Evolutionary conservation across 1,284 basidiomycete species (phyloP), one percentile per base, ranked within the genome.

Genomic region (Ganoderma resinaceum): DNA sequence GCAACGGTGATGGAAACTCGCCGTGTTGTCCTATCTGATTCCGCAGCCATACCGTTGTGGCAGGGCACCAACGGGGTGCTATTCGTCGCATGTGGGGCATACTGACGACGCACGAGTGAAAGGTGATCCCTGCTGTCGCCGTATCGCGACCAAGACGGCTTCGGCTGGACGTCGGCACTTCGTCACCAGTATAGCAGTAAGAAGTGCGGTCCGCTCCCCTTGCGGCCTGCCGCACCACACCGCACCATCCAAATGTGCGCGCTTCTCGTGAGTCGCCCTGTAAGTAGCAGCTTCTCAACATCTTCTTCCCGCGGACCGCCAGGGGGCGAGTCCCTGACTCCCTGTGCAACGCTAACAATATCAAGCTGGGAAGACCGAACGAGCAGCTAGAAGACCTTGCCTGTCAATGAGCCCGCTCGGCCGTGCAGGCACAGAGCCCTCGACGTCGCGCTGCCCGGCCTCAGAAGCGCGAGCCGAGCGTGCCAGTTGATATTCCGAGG

Each of bases 11-110:
- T n/a, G n/a, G n/a, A 31, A 8, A 57, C 29, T 18, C 16, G 35
- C 31, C 53, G 31, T 31, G 29, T 11, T n/a, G 55, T 35, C 55
- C n/a, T 37, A 58, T 58, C 20, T 58, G 55, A 58, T 35, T 58
- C 33, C n/a, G 33, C 55, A 35, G 33, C 33, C 18, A n/a, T n/a
- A 33, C 14, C 33, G 33, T 58, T 18, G 55, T 26, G 12, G 46
- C 23, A 52, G 46, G 23, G 23, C 46, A 52, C 46, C 12, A 52
- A n/a, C n/a, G n/a, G n/a, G n/a, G n/a, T n/a, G n/a, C n/a, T n/a
- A n/a, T n/a, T n/a, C n/a, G n/a, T n/a, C n/a, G n/a, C n/a, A n/a
- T n/a, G n/a, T n/a, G n/a, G n/a, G n/a, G n/a, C n/a, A n/a, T n/a
- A n/a, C n/a, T n/a, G n/a, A n/a, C n/a, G n/a, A n/a, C n/a, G n/a